These are phyloP conservation scores for Dendrocalamus sinicus DNA, from an alignment of 176 grass and related monocot genomes.

Conservation along the genomic window DNA sequence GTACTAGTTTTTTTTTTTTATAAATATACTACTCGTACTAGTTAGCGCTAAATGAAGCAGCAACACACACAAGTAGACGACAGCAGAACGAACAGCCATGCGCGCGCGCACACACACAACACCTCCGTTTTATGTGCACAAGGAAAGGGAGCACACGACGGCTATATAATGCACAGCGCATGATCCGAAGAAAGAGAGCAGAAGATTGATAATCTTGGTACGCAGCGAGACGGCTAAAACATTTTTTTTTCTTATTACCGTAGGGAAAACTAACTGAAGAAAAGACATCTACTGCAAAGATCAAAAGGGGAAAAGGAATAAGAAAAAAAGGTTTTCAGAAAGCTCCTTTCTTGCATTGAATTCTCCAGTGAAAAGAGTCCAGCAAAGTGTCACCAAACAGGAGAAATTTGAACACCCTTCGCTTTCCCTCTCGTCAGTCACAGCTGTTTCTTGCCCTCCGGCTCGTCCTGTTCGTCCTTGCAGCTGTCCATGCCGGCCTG, in stretches of 20 bases:
- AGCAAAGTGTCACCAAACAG: neutral
- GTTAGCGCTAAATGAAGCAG: neutral
- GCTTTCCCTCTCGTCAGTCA: conserved; percentile 45
- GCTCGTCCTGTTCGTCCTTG: conserved; percentile 42
- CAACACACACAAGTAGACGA: neutral
- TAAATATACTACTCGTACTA: neutral
- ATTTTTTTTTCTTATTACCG: neutral
- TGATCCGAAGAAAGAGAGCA: neutral
- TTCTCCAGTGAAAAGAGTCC: conserved; percentile 16
- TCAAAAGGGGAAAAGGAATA: conserved; percentile 1
- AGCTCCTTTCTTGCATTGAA: conserved; percentile 15
- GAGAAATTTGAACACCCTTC: conserved; percentile 60
- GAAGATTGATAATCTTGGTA: neutral
- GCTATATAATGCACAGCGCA: neutral
- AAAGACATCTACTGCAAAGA: conserved; percentile 26
- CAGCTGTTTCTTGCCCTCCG: conserved; percentile 47
- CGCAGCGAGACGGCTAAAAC: neutral
- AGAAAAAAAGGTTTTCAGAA: neutral
- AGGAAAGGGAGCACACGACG: neutral
- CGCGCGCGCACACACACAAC: neutral
- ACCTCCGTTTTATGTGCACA: neutral
- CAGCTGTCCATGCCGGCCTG: conserved; percentile 37
- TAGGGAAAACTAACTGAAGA: conserved; percentile 29
- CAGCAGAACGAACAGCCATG: neutral
- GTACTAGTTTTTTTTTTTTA: no score